These are phyloP conservation scores for Xylariaceae sp. DNA, from an alignment of 2,329 filamentous ascomycete species.

Conservation along the genomic window DNA sequence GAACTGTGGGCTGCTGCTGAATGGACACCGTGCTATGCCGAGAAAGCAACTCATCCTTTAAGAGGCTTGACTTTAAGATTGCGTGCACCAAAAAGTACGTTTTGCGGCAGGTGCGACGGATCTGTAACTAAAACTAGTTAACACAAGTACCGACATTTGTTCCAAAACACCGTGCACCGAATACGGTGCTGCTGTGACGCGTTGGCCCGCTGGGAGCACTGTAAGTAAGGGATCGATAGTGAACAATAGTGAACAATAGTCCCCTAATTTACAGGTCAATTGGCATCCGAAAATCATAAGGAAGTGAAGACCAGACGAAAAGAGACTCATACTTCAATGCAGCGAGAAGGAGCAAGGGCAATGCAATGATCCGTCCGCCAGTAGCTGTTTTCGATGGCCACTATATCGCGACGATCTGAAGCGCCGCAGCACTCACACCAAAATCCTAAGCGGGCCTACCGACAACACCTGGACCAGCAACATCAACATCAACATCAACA, in stretches of 20 bases:
- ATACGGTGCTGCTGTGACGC: neutral
- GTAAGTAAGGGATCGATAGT: neutral
- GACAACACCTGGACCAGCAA: neutral
- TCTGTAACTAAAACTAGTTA: too few species aligned
- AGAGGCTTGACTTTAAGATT: too few species aligned
- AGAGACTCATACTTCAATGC: constrained; percentile 14
- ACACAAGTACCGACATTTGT: neutral
- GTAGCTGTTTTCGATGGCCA: constrained; percentile 22
- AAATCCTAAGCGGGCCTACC: constrained; percentile 17
- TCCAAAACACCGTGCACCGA: neutral
- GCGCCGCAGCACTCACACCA: constrained; percentile 22
- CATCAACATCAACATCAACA: neutral
- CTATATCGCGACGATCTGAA: constrained; percentile 27
- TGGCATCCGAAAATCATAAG: constrained; percentile 6
- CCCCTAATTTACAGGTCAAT: constrained; percentile 18
- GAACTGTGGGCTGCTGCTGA: too few species aligned
- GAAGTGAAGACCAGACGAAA: constrained; percentile 8
- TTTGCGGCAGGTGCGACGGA: too few species aligned
- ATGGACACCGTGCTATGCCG: too few species aligned
- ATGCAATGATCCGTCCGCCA: constrained; percentile 1
- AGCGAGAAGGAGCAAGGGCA: neutral
- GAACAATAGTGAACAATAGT: too few species aligned
- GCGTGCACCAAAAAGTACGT: too few species aligned
- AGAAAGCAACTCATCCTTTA: too few species aligned
- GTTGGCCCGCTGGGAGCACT: neutral